Evolutionary conservation across 176 grass and related monocot species (phyloP).

Genomic region (Aegilops longissima): DNA sequence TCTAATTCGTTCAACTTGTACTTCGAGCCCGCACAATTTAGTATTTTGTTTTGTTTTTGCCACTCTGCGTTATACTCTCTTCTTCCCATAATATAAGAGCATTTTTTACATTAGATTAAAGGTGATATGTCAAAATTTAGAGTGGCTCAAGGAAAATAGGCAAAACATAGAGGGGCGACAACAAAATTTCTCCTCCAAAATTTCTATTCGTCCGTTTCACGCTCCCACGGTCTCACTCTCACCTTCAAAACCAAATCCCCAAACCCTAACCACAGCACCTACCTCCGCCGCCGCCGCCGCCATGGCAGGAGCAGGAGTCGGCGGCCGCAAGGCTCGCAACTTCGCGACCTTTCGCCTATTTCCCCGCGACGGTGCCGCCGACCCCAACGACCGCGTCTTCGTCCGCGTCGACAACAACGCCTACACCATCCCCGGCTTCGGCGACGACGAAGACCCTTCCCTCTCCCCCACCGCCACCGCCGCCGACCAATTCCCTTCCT

Average conservation of each 20-base stretch:
- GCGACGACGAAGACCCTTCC: slow-evolving; percentile 48
- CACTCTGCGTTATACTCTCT: too few relatives aligned
- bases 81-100: too few relatives aligned
- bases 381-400: slow-evolving; percentile 73
- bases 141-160: too few relatives aligned
- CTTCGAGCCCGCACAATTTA: too few relatives aligned
- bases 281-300: not conserved
- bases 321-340: slow-evolving; percentile 59
- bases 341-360: slow-evolving; percentile 87
- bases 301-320: slow-evolving; percentile 42
- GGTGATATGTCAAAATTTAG: too few relatives aligned
- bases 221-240: not conserved
- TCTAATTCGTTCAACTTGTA: not conserved
- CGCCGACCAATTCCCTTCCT: not conserved
- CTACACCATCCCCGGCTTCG: slow-evolving; percentile 68
- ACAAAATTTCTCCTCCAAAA: not conserved
- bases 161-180: too few relatives aligned
- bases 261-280: slow-evolving; percentile 36
- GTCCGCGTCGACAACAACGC: slow-evolving; percentile 80
- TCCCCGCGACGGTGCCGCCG: slow-evolving; percentile 57
- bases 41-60: too few relatives aligned
- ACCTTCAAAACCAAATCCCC: not conserved
- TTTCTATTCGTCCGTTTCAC: not conserved
- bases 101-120: too few relatives aligned
- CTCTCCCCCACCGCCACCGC: slow-evolving; percentile 21